Evolutionary conservation across 345 rosid genomes (phyloP).

Genomic region (Hirschfeldia incana): DNA sequence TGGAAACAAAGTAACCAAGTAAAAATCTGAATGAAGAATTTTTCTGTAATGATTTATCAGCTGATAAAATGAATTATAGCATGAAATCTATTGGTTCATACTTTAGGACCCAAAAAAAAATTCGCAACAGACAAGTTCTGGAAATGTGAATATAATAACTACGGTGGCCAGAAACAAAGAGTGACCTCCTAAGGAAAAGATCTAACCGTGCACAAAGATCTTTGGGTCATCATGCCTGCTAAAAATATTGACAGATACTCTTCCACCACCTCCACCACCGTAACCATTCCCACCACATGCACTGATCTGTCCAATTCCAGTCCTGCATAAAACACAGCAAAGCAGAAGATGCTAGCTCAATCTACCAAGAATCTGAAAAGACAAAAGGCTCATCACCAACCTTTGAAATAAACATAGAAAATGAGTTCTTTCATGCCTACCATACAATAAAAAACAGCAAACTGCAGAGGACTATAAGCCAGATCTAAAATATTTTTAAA

Average conservation of each 20-base stretch:
- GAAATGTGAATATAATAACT: conserved; percentile 5
- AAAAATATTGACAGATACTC: conserved; percentile 87
- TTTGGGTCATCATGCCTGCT: conserved; percentile 95
- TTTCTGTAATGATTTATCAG: conserved; percentile 5
- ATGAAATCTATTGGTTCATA: neutral
- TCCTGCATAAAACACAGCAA: conserved; percentile 80
- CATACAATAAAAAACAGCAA: conserved; percentile 23
- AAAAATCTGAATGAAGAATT: neutral
- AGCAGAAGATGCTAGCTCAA: conserved; percentile 29
- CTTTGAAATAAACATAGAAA: conserved; percentile 14
- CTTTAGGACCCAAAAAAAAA: conserved; percentile 5
- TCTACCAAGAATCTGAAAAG: conserved; percentile 30
- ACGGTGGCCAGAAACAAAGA: conserved; percentile 5
- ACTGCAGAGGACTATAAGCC: neutral
- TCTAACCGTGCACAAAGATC: conserved; percentile 89
- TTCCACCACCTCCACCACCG: conserved; percentile 99
- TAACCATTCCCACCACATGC: conserved; percentile 97
- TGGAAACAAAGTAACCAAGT: conserved; percentile 13
- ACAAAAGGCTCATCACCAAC: conserved; percentile 26
- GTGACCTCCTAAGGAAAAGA: conserved; percentile 20
- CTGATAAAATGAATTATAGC: conserved; percentile 3
- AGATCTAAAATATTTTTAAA: neutral
- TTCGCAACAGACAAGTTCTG: neutral
- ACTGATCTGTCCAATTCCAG: conserved; percentile 86
- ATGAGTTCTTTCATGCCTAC: neutral